Conservation (phyloP, 2,329 filamentous ascomycete genomes). For the Paracoccidioides lutzii region DNA sequence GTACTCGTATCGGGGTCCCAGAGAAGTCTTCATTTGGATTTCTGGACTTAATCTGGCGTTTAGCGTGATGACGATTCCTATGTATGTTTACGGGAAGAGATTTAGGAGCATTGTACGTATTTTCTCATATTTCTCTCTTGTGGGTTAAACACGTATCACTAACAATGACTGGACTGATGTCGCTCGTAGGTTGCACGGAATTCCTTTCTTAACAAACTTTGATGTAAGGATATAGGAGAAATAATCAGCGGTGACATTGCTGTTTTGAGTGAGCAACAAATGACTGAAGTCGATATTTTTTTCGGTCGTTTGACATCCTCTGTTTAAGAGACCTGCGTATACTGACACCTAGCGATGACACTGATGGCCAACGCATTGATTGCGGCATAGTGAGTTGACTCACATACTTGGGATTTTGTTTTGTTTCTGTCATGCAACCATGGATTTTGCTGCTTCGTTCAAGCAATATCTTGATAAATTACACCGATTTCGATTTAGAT, state of each 20-base stretch:
- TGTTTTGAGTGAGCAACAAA: background rate
- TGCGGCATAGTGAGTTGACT: too few relatives aligned
- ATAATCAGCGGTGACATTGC: background rate
- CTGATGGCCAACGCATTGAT: too few relatives aligned
- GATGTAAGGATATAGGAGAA: background rate
- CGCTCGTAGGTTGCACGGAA: background rate
- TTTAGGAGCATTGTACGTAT: conserved; percentile 20
- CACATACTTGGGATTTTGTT: background rate
- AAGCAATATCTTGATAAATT: background rate
- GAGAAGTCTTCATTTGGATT: conserved; percentile 11
- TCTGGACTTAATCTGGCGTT: conserved; percentile 8
- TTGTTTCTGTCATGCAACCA: background rate
- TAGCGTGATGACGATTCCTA: conserved; percentile 13
- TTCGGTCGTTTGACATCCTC: background rate
- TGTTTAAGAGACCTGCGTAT: too few relatives aligned
- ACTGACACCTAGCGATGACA: too few relatives aligned
- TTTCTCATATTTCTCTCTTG: background rate
- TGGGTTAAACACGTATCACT: background rate
- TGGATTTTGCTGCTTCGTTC: background rate
- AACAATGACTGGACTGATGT: background rate
- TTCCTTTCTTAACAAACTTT: background rate
- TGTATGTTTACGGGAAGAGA: conserved; percentile 20
- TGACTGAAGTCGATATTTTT: background rate
- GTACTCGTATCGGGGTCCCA: conserved; percentile 17
- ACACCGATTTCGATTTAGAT: background rate